Conservation (phyloP, 345 rosid species). For the Eucalyptus fibrosa region DNA sequence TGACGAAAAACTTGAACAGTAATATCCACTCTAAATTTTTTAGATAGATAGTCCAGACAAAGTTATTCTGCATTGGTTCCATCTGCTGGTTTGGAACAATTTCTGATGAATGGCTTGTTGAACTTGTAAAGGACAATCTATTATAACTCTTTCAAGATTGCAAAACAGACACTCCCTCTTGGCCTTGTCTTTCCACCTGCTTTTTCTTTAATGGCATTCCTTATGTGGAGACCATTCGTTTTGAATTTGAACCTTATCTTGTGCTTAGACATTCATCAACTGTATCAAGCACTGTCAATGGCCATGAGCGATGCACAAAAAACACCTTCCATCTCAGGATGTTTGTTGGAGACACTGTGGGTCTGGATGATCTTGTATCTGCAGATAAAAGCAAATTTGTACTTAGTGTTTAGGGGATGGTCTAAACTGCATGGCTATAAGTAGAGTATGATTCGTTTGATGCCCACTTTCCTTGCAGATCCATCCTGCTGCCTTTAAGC, state of each 20-base stretch:
- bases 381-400: conserved; percentile 26
- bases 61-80: conserved; percentile 79
- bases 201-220: conserved; percentile 68
- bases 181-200: conserved; percentile 85
- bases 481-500: conserved; percentile 76
- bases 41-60: conserved; percentile 57
- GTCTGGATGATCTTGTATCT: conserved; percentile 65
- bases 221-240: conserved; percentile 65
- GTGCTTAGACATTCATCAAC: conserved; percentile 66
- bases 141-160: conserved; percentile 82
- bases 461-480: conserved; percentile 17
- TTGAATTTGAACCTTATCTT: conserved; percentile 21
- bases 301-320: conserved; percentile 65
- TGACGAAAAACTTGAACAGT: conserved; percentile 67
- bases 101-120: conserved; percentile 73
- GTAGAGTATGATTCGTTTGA: background rate
- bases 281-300: conserved; percentile 55
- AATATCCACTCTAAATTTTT: conserved; percentile 40
- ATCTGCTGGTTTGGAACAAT: conserved; percentile 74
- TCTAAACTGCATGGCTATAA: background rate
- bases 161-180: conserved; percentile 70
- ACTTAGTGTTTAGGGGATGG: background rate
- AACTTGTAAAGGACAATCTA: conserved; percentile 77
- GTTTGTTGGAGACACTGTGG: conserved; percentile 78
- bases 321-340: conserved; percentile 69